These are phyloP conservation scores for Agarophyton chilense DNA, from an alignment of 23 red algal species.

Conservation along the genomic window DNA sequence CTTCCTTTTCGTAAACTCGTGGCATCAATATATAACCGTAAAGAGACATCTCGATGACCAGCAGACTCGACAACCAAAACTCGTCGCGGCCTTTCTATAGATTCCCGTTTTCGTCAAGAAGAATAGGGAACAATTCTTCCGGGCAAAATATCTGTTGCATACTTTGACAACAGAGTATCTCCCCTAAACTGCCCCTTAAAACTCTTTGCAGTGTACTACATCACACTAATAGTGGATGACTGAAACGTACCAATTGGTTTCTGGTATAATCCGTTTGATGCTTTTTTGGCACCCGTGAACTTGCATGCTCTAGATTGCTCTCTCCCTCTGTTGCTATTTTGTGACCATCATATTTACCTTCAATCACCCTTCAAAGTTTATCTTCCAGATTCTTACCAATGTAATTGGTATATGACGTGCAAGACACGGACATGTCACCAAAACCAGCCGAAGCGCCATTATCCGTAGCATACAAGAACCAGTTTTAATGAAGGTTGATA, in stretches of 20 bases:
- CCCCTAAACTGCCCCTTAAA: constrained; percentile 70
- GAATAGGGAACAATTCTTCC: constrained; percentile 69
- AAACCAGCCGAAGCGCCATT: constrained; percentile 70
- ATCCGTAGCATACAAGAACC: constrained; percentile 53
- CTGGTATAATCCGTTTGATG: constrained; percentile 35
- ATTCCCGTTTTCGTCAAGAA: constrained; percentile 35
- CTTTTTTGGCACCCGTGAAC: background rate
- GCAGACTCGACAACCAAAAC: constrained; percentile 34
- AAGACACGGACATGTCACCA: constrained; percentile 58
- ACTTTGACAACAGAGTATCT: constrained; percentile 73
- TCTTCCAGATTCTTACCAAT: constrained; percentile 43
- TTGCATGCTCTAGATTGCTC: constrained; percentile 34
- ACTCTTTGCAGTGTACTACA: constrained; percentile 58
- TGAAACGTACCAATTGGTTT: constrained; percentile 66
- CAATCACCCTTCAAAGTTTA: constrained; percentile 40
- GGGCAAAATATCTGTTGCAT: constrained; percentile 41
- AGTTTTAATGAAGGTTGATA: constrained; percentile 53
- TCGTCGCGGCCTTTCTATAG: constrained; percentile 24
- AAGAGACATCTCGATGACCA: constrained; percentile 65
- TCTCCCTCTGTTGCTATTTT: constrained; percentile 67
- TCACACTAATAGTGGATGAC: constrained; percentile 64
- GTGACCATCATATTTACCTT: constrained; percentile 71
- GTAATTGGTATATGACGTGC: constrained; percentile 15
- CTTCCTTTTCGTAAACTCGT: constrained; percentile 50
- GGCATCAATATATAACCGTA: constrained; percentile 71